phyloP scores from a whole-genome alignment of 2,329 filamentous ascomycete species.

The Fusarium musae region DNA sequence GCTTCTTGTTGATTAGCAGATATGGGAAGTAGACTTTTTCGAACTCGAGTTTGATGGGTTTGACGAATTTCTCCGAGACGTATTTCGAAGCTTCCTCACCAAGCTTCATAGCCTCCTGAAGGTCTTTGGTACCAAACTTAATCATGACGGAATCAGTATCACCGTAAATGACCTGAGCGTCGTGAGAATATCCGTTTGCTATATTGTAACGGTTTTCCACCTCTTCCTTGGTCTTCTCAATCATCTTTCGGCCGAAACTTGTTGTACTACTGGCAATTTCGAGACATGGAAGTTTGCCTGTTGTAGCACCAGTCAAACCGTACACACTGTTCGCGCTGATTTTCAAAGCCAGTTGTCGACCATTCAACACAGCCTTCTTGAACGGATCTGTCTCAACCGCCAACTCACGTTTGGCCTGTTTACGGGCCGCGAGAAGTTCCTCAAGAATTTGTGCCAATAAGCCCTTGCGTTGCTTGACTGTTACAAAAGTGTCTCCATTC shows the following conservation, averaged over 20 bases:
- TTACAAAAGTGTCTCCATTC: constrained; percentile 93
- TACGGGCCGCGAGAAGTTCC: constrained; percentile 90
- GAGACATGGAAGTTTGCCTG: constrained; percentile 93
- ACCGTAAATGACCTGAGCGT: constrained; percentile 97
- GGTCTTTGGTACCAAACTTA: constrained; percentile 91
- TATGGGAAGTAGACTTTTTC: constrained; percentile 99
- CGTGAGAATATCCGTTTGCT: constrained; percentile 92
- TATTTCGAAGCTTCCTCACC: constrained; percentile 91
- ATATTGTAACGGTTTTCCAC: constrained; percentile 91
- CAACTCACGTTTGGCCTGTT: constrained; percentile 91
- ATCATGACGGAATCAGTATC: constrained; percentile 99
- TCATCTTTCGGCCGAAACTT: constrained; percentile 97
- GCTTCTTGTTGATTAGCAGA: constrained; percentile 99
- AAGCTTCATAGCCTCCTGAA: constrained; percentile 90
- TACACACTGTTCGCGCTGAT: constrained; percentile 98
- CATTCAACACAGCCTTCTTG: constrained; percentile 97
- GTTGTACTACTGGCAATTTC: constrained; percentile 97
- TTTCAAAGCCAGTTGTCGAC: constrained; percentile 95
- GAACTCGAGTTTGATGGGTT: constrained; percentile 98
- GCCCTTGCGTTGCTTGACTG: constrained; percentile 87
- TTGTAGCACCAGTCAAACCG: constrained; percentile 94
- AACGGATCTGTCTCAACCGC: constrained; percentile 92
- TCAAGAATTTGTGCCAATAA: constrained; percentile 95
- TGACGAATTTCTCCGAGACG: constrained; percentile 92
- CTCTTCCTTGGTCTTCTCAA: constrained; percentile 96